A percentile compares a stretch with the other conserved stretches of the same genome.
Evolutionary conservation across 805 yeast genomes (phyloP).

Genomic region (Candida easanensis): DNA sequence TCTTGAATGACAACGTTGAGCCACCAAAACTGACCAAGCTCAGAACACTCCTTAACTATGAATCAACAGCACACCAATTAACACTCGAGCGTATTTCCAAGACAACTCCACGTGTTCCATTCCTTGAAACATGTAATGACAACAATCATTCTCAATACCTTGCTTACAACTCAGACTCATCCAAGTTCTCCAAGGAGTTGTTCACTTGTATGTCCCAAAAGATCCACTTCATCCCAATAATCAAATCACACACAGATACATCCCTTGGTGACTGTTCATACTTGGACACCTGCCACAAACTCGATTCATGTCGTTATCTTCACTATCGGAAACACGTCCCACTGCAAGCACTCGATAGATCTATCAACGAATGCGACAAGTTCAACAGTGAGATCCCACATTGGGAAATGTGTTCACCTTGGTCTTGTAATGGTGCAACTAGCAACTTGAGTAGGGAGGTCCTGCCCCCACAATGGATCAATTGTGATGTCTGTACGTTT

Average conservation of each 20-base stretch:
- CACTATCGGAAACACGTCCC: conserved; percentile 60
- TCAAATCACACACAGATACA: conserved; percentile 62
- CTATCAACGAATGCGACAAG: conserved; percentile 20
- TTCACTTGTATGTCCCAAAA: conserved; percentile 21
- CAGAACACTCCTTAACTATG: conserved; percentile 25
- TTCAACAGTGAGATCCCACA: conserved; percentile 21
- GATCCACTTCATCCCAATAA: conserved; percentile 54
- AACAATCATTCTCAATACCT: conserved; percentile 16
- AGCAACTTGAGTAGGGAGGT: conserved; percentile 31
- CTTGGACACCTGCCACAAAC: conserved; percentile 88
- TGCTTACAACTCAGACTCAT: conserved; percentile 27
- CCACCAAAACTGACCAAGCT: conserved; percentile 13
- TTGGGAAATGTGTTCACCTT: conserved; percentile 29
- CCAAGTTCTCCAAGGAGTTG: conserved; percentile 30
- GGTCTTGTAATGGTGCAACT: conserved; percentile 34
- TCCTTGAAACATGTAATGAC: conserved; percentile 49
- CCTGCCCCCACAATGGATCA: conserved; percentile 78
- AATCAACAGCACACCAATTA: conserved; percentile 39
- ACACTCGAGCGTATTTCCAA: conserved; percentile 37
- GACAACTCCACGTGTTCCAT: conserved; percentile 40
- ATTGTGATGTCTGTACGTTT: conserved; percentile 74
- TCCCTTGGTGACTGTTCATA: conserved; percentile 88
- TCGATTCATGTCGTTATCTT: conserved; percentile 73
- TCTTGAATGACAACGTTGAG: conserved; percentile 4
- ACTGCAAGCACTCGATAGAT: conserved; percentile 26